Evolutionary conservation across 2,329 filamentous ascomycete genomes (phyloP).

Genomic region (Cladobotryum protrusum): DNA sequence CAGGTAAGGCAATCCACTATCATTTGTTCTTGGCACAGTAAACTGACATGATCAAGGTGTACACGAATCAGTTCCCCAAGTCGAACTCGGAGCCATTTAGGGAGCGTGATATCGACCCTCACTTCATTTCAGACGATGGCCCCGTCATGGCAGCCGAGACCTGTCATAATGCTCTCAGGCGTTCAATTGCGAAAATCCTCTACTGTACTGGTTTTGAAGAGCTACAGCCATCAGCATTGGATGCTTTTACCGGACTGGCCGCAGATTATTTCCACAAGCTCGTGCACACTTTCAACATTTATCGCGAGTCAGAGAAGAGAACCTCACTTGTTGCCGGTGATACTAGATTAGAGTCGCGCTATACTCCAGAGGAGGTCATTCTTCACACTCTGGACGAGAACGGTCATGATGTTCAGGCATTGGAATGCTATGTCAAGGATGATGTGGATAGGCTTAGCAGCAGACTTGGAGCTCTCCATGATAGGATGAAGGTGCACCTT

Average conservation of each 20-base stretch:
- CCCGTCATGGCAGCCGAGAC: conserved; percentile 79
- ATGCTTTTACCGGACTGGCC: conserved; percentile 82
- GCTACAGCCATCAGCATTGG: conserved; percentile 88
- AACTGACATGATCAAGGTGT: conserved; percentile 53
- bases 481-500: conserved; percentile 88
- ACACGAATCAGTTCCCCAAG: conserved; percentile 97
- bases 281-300: conserved; percentile 70
- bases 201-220: conserved; percentile 97
- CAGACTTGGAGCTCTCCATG: conserved; percentile 79
- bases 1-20: conserved; percentile 54
- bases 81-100: conserved; percentile 85
- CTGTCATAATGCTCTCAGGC: conserved; percentile 77
- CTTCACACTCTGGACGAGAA: conserved; percentile 81
- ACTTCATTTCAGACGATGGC: conserved; percentile 82
- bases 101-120: conserved; percentile 80
- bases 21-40: neutral
- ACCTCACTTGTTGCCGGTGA: conserved; percentile 33
- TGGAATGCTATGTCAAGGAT: conserved; percentile 86
- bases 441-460: conserved; percentile 80
- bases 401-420: conserved; percentile 70
- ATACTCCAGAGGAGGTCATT: conserved; percentile 77
- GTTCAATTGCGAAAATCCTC: conserved; percentile 88
- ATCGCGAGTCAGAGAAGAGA: conserved; percentile 75
- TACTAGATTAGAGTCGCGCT: conserved; percentile 53
- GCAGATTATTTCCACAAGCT: conserved; percentile 86